Conservation (phyloP, 176 grass and related monocot species). For the Juncus effusus region DNA sequence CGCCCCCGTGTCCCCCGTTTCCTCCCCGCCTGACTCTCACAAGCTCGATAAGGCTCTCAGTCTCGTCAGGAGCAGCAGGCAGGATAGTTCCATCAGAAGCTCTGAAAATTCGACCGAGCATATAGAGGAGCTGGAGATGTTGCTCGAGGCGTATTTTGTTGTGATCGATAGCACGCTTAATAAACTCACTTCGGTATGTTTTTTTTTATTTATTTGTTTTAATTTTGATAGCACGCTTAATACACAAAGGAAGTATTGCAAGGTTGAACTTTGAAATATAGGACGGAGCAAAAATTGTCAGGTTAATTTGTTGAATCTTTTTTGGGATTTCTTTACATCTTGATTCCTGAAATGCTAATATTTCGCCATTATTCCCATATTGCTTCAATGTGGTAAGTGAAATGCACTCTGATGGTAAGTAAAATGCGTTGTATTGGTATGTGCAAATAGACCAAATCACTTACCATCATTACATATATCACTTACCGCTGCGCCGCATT, state of each 20-base stretch:
- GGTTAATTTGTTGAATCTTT: too few relatives aligned
- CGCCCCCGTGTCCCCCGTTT: constrained; percentile 82
- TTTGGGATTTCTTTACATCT: too few relatives aligned
- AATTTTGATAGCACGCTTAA: background rate
- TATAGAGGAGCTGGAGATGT: constrained; percentile 91
- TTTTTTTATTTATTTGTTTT: constrained; percentile 8
- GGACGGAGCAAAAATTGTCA: background rate
- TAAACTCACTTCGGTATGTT: constrained; percentile 84
- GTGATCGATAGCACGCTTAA: constrained; percentile 92
- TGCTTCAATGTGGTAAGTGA: too few relatives aligned
- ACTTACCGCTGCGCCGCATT: too few relatives aligned
- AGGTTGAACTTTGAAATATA: background rate
- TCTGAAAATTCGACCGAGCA: constrained; percentile 58
- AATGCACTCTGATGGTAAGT: too few relatives aligned
- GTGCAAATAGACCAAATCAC: too few relatives aligned
- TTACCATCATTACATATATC: too few relatives aligned
- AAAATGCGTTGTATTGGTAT: too few relatives aligned
- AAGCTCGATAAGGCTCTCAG: constrained; percentile 66
- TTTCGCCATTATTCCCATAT: too few relatives aligned
- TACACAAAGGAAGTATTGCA: background rate
- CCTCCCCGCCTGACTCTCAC: constrained; percentile 36
- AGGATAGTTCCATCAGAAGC: constrained; percentile 54
- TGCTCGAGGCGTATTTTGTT: constrained; percentile 96
- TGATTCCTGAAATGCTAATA: too few relatives aligned
- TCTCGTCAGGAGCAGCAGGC: constrained; percentile 64